Base-by-base conservation (phyloP, 768 basidiomycete genomes). In the Rhodosporidiobolus sp. region DNA sequence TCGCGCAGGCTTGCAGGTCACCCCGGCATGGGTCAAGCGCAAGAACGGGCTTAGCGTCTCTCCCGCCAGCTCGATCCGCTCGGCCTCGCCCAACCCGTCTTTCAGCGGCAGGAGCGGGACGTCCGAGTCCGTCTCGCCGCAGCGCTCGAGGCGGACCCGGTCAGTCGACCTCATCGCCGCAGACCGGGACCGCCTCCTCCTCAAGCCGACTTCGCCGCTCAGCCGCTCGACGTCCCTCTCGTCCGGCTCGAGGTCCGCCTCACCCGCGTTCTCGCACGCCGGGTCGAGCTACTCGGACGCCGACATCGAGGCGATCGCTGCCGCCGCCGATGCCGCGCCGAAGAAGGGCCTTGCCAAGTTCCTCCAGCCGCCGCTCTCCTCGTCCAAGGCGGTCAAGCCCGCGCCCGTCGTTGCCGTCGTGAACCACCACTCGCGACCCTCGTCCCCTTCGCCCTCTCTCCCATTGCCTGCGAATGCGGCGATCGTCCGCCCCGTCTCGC, bases 321-420 rank as follows among this genome's bases (percentile, higher is more conserved):
- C 58, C 3, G 50, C 49, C 5, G 55, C 61, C 7, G 28, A 26
- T 7, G 26, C 55, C 22, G 1, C 16, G n/a, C 58, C 52, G 19
- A 63, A 63, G 55, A 38, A 32, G n/a, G 61, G 70, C 9, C 22
- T 63, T 43, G 53, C 55, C 65, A 63, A 52, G 16, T 28, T 72
- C 45, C 20, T 72, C 24, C 60, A 57, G 55, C 70, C 70, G 35
- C 70, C 70, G 32, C 65, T 72, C 28, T 65, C 70, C 2, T 63
- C 63, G 24, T 56, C 53, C n/a, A 61, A 62, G 48, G 64, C 70
- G 8, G 54, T 55, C 1, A 35, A 46, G 28, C 49, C 54, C 11
- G 55, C 49, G 2, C 45, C 43, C 10, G 26, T 34, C 19, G 14
- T 46, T 19, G 48, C 16, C 8, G 65, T 56, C 4, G 28, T 52